Percentiles rank a stretch among this genome's conserved stretches.
phyloP scores from a whole-genome alignment of 371 early-diverging fungal species.

The Rhizopus arrhizus region DNA sequence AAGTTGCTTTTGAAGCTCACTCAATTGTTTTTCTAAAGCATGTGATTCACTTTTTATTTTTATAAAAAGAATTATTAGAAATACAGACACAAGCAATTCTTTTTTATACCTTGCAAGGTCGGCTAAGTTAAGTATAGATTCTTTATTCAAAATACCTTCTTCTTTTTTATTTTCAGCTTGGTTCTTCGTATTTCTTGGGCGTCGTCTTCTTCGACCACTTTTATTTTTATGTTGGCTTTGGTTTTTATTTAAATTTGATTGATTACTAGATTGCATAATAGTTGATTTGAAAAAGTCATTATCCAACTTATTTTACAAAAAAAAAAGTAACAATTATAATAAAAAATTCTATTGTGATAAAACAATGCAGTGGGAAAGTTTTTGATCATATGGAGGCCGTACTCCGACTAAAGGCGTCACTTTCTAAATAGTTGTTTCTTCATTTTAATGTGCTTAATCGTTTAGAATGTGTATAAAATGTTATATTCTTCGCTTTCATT shows the following conservation, averaged over 20 bases:
- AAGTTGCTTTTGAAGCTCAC: conserved; percentile 45
- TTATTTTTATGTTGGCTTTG: background rate
- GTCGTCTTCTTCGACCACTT: conserved; percentile 8
- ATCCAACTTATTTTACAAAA: background rate
- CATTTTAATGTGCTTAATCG: too few species aligned
- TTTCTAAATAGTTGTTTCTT: too few species aligned
- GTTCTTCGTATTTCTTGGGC: conserved; percentile 29
- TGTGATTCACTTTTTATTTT: conserved; percentile 40
- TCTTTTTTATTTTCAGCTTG: conserved; percentile 13
- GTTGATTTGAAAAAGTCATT: conserved; percentile 5
- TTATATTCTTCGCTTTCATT: too few species aligned
- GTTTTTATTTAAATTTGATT: conserved; percentile 9
- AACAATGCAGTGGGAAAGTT: too few species aligned
- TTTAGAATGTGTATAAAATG: too few species aligned
- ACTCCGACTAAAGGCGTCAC: too few species aligned
- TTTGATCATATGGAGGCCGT: too few species aligned
- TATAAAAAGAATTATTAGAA: background rate
- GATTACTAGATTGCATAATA: conserved; percentile 1
- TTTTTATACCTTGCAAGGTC: conserved; percentile 34
- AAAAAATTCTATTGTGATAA: background rate
- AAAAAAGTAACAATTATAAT: background rate
- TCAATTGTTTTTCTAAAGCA: conserved; percentile 52
- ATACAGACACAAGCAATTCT: background rate
- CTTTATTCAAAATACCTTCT: conserved; percentile 2
- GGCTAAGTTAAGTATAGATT: conserved; percentile 17